Evolutionary conservation across 495 filamentous ascomycete species (phyloP).

Genomic region (Podospora didyma): DNA sequence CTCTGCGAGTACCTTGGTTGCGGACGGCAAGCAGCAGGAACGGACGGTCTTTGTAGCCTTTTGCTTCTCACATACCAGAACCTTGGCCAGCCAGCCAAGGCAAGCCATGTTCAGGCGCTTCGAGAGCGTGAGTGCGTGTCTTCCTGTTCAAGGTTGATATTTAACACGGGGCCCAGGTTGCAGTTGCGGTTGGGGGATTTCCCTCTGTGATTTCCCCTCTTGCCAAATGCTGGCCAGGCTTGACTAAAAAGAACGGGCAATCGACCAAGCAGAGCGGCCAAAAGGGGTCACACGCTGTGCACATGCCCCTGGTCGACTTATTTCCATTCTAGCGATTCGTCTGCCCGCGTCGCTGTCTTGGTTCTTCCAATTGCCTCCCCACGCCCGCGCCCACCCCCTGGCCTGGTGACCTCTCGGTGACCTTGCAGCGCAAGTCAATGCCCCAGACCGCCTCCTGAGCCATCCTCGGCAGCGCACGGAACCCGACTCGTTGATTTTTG

Average conservation of each 20-base stretch:
- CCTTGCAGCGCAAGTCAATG: constrained; percentile 5
- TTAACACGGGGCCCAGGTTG: constrained; percentile 1
- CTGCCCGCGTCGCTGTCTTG: constrained; percentile 7
- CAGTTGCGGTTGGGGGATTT: background rate
- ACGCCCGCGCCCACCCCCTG: background rate
- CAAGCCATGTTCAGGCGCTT: background rate
- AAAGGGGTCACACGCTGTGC: constrained; percentile 24
- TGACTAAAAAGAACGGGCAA: constrained; percentile 19
- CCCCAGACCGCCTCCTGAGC: constrained; percentile 23
- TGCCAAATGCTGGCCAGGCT: background rate
- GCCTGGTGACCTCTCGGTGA: constrained; percentile 15
- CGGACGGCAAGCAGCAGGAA: background rate
- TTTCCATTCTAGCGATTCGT: constrained; percentile 22
- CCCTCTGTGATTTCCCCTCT: constrained; percentile 1
- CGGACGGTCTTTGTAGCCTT: background rate
- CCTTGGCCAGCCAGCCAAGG: background rate
- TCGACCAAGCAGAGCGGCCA: constrained; percentile 22
- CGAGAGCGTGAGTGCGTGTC: background rate
- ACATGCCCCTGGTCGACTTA: background rate
- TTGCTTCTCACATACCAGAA: background rate
- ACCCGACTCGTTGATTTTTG: constrained; percentile 13
- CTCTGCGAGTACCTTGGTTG: background rate
- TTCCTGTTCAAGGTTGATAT: background rate
- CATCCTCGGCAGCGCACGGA: constrained; percentile 19
- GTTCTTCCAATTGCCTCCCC: background rate